phyloP scores from a whole-genome alignment of 2,329 filamentous ascomycete genomes.

The Grosmannia clavigera region DNA sequence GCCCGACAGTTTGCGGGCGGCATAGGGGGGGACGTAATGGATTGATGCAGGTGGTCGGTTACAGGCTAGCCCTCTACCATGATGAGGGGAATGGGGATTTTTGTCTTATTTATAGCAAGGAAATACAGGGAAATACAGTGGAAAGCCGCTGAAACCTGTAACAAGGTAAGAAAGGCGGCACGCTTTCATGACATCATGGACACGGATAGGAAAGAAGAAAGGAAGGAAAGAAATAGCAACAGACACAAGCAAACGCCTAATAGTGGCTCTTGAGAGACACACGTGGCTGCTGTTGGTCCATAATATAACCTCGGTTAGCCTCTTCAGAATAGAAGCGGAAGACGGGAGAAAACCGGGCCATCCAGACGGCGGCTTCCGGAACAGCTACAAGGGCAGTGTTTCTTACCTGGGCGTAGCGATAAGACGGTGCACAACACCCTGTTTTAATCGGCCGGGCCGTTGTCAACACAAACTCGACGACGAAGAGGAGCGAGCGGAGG shows the following conservation, averaged over 20 bases:
- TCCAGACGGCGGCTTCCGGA: background rate
- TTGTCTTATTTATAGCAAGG: too few relatives aligned
- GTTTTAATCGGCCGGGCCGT: background rate
- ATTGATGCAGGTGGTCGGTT: too few relatives aligned
- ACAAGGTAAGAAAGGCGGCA: too few relatives aligned
- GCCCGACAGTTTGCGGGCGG: conserved; percentile 53
- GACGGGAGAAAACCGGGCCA: conserved; percentile 6
- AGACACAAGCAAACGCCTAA: background rate
- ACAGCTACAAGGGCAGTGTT: background rate
- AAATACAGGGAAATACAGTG: too few relatives aligned
- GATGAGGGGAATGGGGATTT: too few relatives aligned
- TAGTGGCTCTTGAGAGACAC: conserved; percentile 7
- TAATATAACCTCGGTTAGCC: conserved; percentile 9
- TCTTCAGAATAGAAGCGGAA: background rate
- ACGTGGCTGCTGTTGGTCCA: conserved; percentile 1
- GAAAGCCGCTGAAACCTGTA: too few relatives aligned
- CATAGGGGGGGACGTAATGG: conserved; percentile 4
- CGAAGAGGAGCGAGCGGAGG: background rate
- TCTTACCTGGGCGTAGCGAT: conserved; percentile 5
- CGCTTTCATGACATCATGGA: background rate
- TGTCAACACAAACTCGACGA: background rate
- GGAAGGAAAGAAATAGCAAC: background rate
- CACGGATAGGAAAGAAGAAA: background rate
- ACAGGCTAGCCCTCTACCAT: too few relatives aligned
- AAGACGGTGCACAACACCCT: conserved; percentile 9